Evolutionary conservation across 2,329 filamentous ascomycete species (phyloP), one percentile per base, ranked within the genome.

Genomic region (Dactylellina haptotyla): DNA sequence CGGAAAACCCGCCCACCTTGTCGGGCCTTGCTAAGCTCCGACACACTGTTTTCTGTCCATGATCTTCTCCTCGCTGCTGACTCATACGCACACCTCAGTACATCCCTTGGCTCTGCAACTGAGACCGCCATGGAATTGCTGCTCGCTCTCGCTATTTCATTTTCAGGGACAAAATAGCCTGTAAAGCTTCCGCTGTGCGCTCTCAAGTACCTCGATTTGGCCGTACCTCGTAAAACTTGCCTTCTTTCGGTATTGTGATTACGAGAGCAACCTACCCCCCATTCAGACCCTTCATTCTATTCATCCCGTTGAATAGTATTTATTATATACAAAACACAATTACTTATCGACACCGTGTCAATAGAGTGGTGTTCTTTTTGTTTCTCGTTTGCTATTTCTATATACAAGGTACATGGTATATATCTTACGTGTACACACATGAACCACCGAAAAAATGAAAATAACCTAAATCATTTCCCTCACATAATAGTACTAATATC

Each of bases 1-100:
- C 39, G 18, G 56, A 59, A 18, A 23, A 28, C 16, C 34, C 34
- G 23, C 14, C 57, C 1, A 18, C n/a, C 9, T 28, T 45, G 34
- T 62, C 66, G 66, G 57, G 25, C 53, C 53, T 54, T 32, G 59
- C 46, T 23, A 69, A 69, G 14, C 46, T 46, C 64, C 64, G 64
- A 62, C 26, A n/a, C n/a, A n/a, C n/a, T n/a, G n/a, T n/a, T n/a
- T n/a, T n/a, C n/a, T n/a, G n/a, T n/a, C n/a, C n/a, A n/a, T n/a
- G n/a, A n/a, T n/a, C n/a, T n/a, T 46, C n/a, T 5, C n/a, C 12
- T 46, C n/a, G 26, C 43, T 71, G 66, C 66, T 72, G 59, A 72
- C 45, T 72, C 67, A 72, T 72, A 72, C 48, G 16, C 3, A n/a
- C 20, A 4, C 1, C 58, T 63, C 53, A 37, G 58, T 37, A 5